Percentiles rank a stretch among this genome's conserved stretches.
phyloP scores from a whole-genome alignment of 352 stramenopile genomes.

The Globisporangium heterothallicum region DNA sequence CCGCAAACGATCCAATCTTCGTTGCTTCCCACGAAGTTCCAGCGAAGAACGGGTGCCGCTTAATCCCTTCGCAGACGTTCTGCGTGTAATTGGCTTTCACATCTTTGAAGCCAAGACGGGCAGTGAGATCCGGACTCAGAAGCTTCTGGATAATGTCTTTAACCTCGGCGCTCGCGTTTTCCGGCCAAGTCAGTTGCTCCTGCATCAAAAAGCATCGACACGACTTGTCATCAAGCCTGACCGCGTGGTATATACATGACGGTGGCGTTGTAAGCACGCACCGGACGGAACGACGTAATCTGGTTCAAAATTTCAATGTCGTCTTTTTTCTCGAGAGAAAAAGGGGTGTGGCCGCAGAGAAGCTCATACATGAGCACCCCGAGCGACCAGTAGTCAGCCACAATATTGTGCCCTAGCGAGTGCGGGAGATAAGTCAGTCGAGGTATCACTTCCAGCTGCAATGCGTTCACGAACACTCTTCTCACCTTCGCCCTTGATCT shows the following conservation, averaged over 20 bases:
- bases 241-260: no score
- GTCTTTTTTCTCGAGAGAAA: constrained; percentile 76
- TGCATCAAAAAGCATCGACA: constrained; percentile 1
- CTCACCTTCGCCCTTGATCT: constrained; percentile 82
- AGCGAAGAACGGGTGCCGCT: constrained; percentile 80
- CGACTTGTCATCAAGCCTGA: no score
- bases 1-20: constrained; percentile 74
- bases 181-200: constrained; percentile 67
- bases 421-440: background rate
- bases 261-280: constrained; percentile 21
- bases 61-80: constrained; percentile 62
- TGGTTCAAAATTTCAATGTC: constrained; percentile 87
- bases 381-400: constrained; percentile 91
- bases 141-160: constrained; percentile 69
- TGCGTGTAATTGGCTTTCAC: constrained; percentile 31
- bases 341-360: constrained; percentile 85
- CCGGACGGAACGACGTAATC: constrained; percentile 74
- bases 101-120: constrained; percentile 55
- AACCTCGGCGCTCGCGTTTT: constrained; percentile 56
- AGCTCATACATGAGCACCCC: constrained; percentile 94
- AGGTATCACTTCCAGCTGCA: background rate
- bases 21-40: constrained; percentile 79
- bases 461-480: background rate
- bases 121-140: constrained; percentile 45
- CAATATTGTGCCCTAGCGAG: constrained; percentile 68